Conservation (phyloP, 768 basidiomycete genomes). For the Agaricus blazei region DNA sequence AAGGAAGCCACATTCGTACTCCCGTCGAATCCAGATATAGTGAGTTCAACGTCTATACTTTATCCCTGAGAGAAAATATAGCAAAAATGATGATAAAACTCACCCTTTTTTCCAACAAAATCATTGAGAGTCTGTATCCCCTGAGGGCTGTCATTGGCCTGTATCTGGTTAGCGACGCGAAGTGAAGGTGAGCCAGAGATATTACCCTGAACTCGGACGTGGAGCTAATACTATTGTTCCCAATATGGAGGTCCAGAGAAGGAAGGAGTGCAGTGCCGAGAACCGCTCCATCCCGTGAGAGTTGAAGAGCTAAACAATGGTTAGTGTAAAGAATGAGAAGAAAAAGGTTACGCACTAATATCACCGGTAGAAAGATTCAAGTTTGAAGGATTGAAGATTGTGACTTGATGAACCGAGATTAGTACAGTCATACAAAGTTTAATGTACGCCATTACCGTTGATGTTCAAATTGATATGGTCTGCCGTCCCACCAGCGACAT, state of each 20-base stretch:
- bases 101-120: slow-evolving; percentile 59
- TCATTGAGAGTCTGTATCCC: slow-evolving; percentile 61
- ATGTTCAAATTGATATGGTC: slow-evolving; percentile 58
- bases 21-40: slow-evolving; percentile 52
- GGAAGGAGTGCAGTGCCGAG: slow-evolving; percentile 62
- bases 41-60: slow-evolving; percentile 45
- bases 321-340: neutral
- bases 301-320: slow-evolving; percentile 42
- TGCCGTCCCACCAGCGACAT: slow-evolving; percentile 59
- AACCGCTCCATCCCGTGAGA: slow-evolving; percentile 43
- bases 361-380: slow-evolving; percentile 59
- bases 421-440: neutral
- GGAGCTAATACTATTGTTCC: slow-evolving; percentile 52
- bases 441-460: slow-evolving; percentile 32
- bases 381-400: slow-evolving; percentile 65
- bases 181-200: slow-evolving; percentile 11
- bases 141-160: slow-evolving; percentile 58
- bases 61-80: neutral
- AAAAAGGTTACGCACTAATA: slow-evolving; percentile 40
- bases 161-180: neutral
- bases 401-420: slow-evolving; percentile 28
- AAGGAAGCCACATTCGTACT: slow-evolving; percentile 60
- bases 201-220: slow-evolving; percentile 47
- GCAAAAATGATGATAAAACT: neutral
- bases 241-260: slow-evolving; percentile 51